Percentiles rank a stretch among this genome's conserved stretches.
phyloP scores from a whole-genome alignment of 306 rosid species.

The Astragalus glycyphyllos region DNA sequence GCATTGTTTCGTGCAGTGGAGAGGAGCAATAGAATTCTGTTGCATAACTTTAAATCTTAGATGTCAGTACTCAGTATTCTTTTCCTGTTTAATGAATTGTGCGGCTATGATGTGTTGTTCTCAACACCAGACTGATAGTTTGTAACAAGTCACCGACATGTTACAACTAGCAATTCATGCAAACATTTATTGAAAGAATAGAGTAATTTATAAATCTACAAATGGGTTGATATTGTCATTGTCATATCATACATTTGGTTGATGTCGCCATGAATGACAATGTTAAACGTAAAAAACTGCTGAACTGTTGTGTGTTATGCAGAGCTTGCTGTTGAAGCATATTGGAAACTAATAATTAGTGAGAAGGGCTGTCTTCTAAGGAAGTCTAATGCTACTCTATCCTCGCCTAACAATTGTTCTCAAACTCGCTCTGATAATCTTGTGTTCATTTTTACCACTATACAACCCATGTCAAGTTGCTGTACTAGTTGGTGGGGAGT shows the following conservation, averaged over 20 bases:
- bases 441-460: slow-evolving; percentile 27
- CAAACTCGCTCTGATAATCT: slow-evolving; percentile 36
- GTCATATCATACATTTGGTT: slow-evolving; percentile 39
- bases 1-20: not conserved
- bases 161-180: slow-evolving; percentile 31
- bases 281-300: slow-evolving; percentile 34
- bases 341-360: slow-evolving; percentile 10
- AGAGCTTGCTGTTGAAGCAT: slow-evolving; percentile 31
- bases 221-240: slow-evolving; percentile 15
- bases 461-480: slow-evolving; percentile 32
- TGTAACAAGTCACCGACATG: not conserved
- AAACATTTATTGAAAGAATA: slow-evolving; percentile 37
- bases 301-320: slow-evolving; percentile 19
- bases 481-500: slow-evolving; percentile 29
- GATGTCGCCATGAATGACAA: slow-evolving; percentile 38
- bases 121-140: not conserved
- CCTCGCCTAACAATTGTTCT: slow-evolving; percentile 39
- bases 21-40: not conserved
- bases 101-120: slow-evolving; percentile 9
- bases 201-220: slow-evolving; percentile 32
- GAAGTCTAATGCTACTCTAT: slow-evolving; percentile 42
- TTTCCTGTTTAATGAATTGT: slow-evolving; percentile 11
- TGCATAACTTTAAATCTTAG: slow-evolving; percentile 2
- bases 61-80: slow-evolving; percentile 23
- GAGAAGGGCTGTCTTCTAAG: slow-evolving; percentile 36